A percentile compares a stretch with the other conserved stretches of the same genome.
These are phyloP conservation scores for Noccaea bulbosa DNA, from an alignment of 345 rosid species.

Conservation along the genomic window DNA sequence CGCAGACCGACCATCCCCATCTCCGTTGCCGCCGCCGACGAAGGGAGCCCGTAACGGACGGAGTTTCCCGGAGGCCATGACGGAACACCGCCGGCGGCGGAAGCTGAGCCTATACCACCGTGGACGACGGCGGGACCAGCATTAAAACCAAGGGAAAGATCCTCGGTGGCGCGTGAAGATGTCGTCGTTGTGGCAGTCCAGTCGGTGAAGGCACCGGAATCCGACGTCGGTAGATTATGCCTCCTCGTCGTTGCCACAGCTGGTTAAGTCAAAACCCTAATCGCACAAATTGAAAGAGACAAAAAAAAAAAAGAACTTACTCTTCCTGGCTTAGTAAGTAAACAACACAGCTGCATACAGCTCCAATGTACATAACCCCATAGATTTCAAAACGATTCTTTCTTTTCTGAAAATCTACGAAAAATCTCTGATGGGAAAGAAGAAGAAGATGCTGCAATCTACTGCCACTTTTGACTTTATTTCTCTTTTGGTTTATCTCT, in stretches of 20 bases:
- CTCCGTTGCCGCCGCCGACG: slow-evolving; percentile 49
- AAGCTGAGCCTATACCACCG: slow-evolving; percentile 41
- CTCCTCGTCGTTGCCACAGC: slow-evolving; percentile 97
- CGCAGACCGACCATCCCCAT: slow-evolving; percentile 86
- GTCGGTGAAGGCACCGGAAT: slow-evolving; percentile 93
- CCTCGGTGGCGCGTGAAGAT: slow-evolving; percentile 71
- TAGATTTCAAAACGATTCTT: slow-evolving; percentile 1
- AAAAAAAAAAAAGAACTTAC: neutral
- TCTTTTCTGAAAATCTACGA: slow-evolving; percentile 1
- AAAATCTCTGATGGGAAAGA: slow-evolving; percentile 21
- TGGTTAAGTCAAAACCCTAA: slow-evolving; percentile 49
- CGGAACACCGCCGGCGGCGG: slow-evolving; percentile 48
- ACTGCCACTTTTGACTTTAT: slow-evolving; percentile 23
- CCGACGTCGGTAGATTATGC: slow-evolving; percentile 64
- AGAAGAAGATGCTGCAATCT: slow-evolving; percentile 29
- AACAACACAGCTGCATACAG: neutral
- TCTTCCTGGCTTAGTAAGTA: neutral
- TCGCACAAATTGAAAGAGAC: neutral
- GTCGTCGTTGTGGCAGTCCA: slow-evolving; percentile 72
- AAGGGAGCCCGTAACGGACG: slow-evolving; percentile 60
- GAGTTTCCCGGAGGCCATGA: slow-evolving; percentile 59
- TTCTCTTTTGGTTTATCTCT: slow-evolving; percentile 8
- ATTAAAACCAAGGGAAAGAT: slow-evolving; percentile 96
- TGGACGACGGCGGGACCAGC: slow-evolving; percentile 64
- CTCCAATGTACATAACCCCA: slow-evolving; percentile 24